Conservation (phyloP, 2,329 filamentous ascomycete genomes). For the Cordyceps militaris region DNA sequence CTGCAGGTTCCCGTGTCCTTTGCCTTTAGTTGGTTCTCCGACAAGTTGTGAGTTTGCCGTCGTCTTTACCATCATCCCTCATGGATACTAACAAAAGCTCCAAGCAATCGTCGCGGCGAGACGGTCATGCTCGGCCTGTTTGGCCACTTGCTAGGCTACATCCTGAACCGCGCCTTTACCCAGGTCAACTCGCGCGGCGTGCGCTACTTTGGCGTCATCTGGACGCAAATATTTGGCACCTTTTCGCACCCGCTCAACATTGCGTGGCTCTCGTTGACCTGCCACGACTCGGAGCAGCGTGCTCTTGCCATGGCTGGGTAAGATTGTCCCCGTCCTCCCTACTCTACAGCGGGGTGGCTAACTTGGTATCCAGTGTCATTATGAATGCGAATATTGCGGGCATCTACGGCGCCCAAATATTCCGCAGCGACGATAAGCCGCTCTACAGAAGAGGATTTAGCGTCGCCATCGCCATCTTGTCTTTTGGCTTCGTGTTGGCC, state of each 20-base stretch:
- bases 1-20: constrained; percentile 46
- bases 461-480: constrained; percentile 36
- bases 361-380: constrained; percentile 36
- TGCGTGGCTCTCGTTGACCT: constrained; percentile 51
- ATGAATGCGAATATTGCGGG: constrained; percentile 57
- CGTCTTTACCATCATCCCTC: not conserved
- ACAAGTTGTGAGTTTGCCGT: constrained; percentile 37
- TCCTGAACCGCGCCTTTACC: constrained; percentile 48
- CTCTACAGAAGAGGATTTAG: constrained; percentile 45
- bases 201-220: constrained; percentile 48
- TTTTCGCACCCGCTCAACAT: constrained; percentile 53
- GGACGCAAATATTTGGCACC: constrained; percentile 48
- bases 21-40: constrained; percentile 44
- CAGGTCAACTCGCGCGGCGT: constrained; percentile 34
- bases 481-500: constrained; percentile 35
- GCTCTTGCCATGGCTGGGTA: constrained; percentile 53
- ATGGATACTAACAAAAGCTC: not conserved
- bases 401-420: constrained; percentile 55
- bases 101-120: constrained; percentile 41
- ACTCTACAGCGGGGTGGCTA: not conserved
- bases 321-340: constrained; percentile 14
- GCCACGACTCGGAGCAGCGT: constrained; percentile 49
- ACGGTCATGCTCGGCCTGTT: constrained; percentile 44
- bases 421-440: constrained; percentile 44
- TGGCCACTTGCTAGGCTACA: constrained; percentile 42